Base-by-base conservation (phyloP, 78 protist species). In the Dictyostelium purpureum region DNA sequence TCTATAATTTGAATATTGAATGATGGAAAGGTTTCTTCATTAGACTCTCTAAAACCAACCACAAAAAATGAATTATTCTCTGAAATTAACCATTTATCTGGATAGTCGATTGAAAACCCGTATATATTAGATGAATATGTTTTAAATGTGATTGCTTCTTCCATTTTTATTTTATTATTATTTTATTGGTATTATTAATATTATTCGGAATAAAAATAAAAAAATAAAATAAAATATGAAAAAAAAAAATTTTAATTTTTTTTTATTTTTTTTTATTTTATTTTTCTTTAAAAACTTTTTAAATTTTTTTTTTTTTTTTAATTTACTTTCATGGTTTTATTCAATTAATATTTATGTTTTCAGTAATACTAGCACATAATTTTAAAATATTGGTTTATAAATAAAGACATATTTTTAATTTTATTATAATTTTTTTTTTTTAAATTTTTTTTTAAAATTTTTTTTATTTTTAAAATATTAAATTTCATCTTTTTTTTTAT, bases 1-100 rank as follows among this genome's bases (percentile, higher is more conserved):
- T 63, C 43, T 0, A 63, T 31, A 0, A 63, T 63, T 63, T 63
- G 71, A 0, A 63, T 24, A 33, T 63, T 63, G 19, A 63, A 63
- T 63, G 71, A 28, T 26, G 71, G 71, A 33, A 33, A 63, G 12
- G 71, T 16, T 63, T 33, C 11, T 33, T 63, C 71, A 0, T 63
- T 42, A 9, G 19, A 14, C 6, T 63, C 71, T 63, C 35, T 63
- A 63, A 63, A 63, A 6, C 71, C 71, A 63, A 63, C 71, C 33
- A 63, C 71, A 63, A 18, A 63, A 63, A 63, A 63, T 63, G 71
- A 63, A 47, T 47, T 47, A 63, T 33, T 63, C 16, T 63, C 43
- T 14, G 40, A 33, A 14, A 33, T 31, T 63, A 63, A 28, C 71
- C 71, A 63, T 28, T 26, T 63, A 4, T 14, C 33, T 33, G 71